Base-by-base conservation (phyloP, 2,329 filamentous ascomycete species). In the Colletotrichum musicola region DNA sequence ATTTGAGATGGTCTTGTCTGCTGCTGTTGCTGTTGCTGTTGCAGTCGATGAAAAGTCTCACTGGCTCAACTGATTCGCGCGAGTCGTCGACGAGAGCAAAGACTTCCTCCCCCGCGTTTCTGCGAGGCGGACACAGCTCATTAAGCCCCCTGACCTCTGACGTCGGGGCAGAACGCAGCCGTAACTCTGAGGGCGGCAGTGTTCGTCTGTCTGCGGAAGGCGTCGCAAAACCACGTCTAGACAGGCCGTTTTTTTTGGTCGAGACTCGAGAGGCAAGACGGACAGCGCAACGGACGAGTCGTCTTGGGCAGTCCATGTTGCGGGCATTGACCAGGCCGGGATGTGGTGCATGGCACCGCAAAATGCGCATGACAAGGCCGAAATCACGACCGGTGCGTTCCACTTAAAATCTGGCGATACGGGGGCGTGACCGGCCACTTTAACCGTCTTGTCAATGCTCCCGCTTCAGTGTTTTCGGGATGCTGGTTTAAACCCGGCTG, bases 341-440 rank as follows among this genome's bases (percentile, higher is more conserved):
- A 69, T 69, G 66, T 30, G 35, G 38, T 50, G 66, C 62, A 57
- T 69, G 62, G 62, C 62, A 64, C 55, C 40, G 62, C 54, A n/a
- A 69, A 53, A 65, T 65, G 55, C 66, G 66, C 66, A 69, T 69
- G 62, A 69, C 62, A 57, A 44, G 50, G 56, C 66, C 66, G 66
- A 69, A 56, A 69, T 69, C 66, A 66, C 49, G 27, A 30, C 55
- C 66, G 62, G 62, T 51, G 35, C 7, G 50, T 27, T 30, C 66
- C 66, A 57, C 66, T 51, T 30, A 35, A 61, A 60, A 56, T 51
- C 50, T 69, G 56, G 50, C 50, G 50, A 69, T 55, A 61, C 66
- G 66, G 62, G 61, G 55, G 55, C 50, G 22, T 66, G 62, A 57
- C 62, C 62, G 66, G 66, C 40, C 35, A 66, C 66, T 66, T 69